Evolutionary conservation across 441 rosid genomes (phyloP), one percentile per base, ranked within the genome.

Genomic region (Erodium moschatum): DNA sequence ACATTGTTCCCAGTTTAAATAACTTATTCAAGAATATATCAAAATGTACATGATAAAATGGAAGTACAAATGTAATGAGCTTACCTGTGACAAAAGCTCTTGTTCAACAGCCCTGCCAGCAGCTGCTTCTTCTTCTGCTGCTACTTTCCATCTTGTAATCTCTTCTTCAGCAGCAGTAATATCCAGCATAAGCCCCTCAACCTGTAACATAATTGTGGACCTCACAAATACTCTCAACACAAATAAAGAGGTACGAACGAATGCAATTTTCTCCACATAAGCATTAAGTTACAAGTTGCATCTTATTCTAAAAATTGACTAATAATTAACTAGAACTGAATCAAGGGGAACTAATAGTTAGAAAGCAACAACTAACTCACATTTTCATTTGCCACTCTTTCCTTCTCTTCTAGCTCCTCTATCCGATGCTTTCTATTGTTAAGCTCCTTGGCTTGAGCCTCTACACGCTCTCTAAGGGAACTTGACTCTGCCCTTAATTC

Each of bases 81-180:
- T 77, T 70, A 91, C 98, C 96, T 88, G 89, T 40, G 85, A 77
- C 10, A 82, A 70, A 72, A 84, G 83, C 67, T 91, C 95, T 75
- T 85, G 90, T 75, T 93, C 98, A 76, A 93, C 87, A 70, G 90
- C 94, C 83, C 89, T 80, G 62, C 96, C 98, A 10, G 97, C 97
- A 72, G 88, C 96, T 76, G 98, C 98, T 80, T 91, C 98, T 71
- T 93, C 87, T 85, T 91, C 98, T 62, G 97, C 98, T 74, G 98
- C 98, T 54, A 83, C 85, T 88, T 91, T 93, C 98, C 97, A 93
- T 81, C 97, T 85, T 40, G 83, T 66, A 74, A 91, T 91, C 85
- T 93, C 98, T 87, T 91, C 98, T 79, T 91, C 97, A 64, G 98
- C 90, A 67, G 92, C 91, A 78, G 95, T 87, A 75, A 93, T 86